A percentile compares a stretch with the other conserved stretches of the same genome.
Conservation (phyloP, 768 basidiomycete species). For the Astraeus odoratus region DNA sequence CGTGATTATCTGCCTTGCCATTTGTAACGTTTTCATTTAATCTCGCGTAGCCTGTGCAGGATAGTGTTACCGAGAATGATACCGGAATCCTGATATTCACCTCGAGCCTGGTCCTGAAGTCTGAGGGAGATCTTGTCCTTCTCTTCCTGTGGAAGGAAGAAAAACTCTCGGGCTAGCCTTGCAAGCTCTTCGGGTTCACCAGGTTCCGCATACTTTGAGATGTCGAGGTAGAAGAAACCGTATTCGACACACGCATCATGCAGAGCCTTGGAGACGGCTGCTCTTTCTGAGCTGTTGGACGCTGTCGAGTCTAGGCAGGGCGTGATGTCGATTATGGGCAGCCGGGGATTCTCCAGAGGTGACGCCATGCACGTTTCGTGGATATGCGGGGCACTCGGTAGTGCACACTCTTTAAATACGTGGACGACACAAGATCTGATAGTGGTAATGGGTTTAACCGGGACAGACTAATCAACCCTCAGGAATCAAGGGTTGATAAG, state of each 20-base stretch:
- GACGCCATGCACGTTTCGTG: too few species aligned
- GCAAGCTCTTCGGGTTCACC: conserved; percentile 61
- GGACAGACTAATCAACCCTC: too few species aligned
- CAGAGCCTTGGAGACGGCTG: conserved; percentile 47
- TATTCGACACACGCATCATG: conserved; percentile 71
- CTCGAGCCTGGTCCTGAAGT: conserved; percentile 70
- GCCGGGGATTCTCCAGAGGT: too few species aligned
- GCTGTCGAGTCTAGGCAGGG: conserved; percentile 47
- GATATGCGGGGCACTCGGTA: background rate
- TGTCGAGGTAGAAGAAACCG: conserved; percentile 87
- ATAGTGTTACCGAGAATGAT: background rate
- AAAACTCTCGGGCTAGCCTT: conserved; percentile 65
- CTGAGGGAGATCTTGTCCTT: conserved; percentile 69
- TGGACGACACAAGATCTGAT: background rate
- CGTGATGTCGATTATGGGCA: conserved; percentile 70
- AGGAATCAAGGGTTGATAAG: background rate
- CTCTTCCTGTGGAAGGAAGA: conserved; percentile 61
- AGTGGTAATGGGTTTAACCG: too few species aligned
- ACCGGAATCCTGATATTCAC: conserved; percentile 30
- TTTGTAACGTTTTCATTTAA: conserved; percentile 83
- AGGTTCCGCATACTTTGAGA: conserved; percentile 49
- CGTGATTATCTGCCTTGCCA: conserved; percentile 79
- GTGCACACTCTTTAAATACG: conserved; percentile 9
- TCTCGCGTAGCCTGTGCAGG: conserved; percentile 60
- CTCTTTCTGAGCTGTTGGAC: conserved; percentile 27